Conservation (phyloP, 148 eudicot genomes). For the Rhododendron williamsianum region DNA sequence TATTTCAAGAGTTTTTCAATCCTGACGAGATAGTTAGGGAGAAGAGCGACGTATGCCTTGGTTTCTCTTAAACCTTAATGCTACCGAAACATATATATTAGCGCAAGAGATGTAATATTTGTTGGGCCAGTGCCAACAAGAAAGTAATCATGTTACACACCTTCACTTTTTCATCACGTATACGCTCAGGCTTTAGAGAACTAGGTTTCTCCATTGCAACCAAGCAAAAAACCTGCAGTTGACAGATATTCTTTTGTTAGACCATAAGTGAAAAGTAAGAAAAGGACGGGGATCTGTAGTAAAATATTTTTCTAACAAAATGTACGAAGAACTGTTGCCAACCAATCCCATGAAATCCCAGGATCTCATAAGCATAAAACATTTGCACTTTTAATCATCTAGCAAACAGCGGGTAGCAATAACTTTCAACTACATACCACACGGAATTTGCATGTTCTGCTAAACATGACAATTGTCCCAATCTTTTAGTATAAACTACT, state of each 20-base stretch:
- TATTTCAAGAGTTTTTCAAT: background rate
- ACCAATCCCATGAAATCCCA: background rate
- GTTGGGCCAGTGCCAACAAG: background rate
- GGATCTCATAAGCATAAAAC: background rate
- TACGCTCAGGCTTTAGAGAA: slow-evolving; percentile 84
- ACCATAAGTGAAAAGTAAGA: background rate
- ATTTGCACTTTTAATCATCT: background rate
- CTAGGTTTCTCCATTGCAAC: slow-evolving; percentile 97
- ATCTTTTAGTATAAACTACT: background rate
- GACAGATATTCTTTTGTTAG: background rate
- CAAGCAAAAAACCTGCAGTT: slow-evolving; percentile 82
- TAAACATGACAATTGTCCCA: background rate
- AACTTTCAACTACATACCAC: background rate
- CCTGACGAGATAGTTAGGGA: background rate
- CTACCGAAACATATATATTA: background rate
- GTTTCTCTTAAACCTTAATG: background rate
- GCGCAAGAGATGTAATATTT: background rate
- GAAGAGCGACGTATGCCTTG: background rate
- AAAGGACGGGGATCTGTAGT: background rate
- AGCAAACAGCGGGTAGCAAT: background rate
- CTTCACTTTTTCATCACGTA: slow-evolving; percentile 99
- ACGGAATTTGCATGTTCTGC: background rate
- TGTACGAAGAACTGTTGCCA: background rate
- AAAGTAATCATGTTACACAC: slow-evolving; percentile 25
- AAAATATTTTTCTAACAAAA: background rate